Percentiles rank a stretch among this genome's conserved stretches.
Conservation (phyloP, 345 rosid genomes). For the Anastatica hierochuntica region DNA sequence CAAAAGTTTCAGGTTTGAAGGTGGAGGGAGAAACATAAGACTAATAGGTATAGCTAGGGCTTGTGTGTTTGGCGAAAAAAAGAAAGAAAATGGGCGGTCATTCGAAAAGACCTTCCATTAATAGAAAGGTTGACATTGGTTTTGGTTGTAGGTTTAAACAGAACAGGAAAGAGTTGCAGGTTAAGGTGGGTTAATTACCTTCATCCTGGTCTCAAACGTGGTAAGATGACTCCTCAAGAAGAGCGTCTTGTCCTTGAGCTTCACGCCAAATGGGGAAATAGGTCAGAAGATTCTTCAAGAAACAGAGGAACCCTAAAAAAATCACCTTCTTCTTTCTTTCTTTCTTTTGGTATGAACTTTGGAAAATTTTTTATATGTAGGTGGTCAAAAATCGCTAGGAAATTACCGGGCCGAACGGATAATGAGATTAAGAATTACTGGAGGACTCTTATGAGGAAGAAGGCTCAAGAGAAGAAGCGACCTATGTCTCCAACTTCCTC, state of each 20-base stretch:
- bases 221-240: conserved; percentile 91
- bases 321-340: too few species aligned
- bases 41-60: conserved; percentile 47
- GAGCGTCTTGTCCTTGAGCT: conserved; percentile 87
- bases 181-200: conserved; percentile 98
- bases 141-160: conserved; percentile 84
- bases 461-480: conserved; percentile 71
- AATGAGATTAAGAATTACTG: conserved; percentile 97
- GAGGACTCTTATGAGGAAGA: conserved; percentile 93
- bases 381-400: conserved; percentile 94
- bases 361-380: conserved; percentile 29
- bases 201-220: conserved; percentile 94
- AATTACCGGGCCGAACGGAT: conserved; percentile 91
- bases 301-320: conserved; percentile 8
- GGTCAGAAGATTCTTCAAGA: conserved; percentile 36
- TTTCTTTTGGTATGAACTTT: not conserved
- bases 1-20: conserved; percentile 99
- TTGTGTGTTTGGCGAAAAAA: conserved; percentile 31
- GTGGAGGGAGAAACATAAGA: conserved; percentile 91
- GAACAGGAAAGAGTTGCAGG: conserved; percentile 99
- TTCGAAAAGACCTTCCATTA: conserved; percentile 39
- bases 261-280: conserved; percentile 93
- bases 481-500: conserved; percentile 33
- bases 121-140: conserved; percentile 33
- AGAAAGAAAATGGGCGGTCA: conserved; percentile 22